Evolutionary conservation across 2,329 filamentous ascomycete species (phyloP), one percentile per base, ranked within the genome.

Genomic region (Zalaria sp.): DNA sequence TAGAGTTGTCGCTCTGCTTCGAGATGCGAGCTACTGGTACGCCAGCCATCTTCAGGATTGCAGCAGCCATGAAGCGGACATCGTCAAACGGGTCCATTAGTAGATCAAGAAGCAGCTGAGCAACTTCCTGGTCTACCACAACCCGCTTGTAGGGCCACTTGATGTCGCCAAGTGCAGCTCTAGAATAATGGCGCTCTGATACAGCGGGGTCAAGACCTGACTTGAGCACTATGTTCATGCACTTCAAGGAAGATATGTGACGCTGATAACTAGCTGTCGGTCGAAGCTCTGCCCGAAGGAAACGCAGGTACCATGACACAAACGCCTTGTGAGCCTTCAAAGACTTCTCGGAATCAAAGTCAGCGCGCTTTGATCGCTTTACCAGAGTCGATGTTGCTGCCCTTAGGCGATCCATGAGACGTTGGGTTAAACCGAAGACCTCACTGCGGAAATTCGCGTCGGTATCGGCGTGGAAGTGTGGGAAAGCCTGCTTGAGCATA

Each of bases 21-120:
- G 10, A n/a, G 10, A 27, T 5, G 34, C 5, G 4, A 1, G 4
- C n/a, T 8, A 10, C 10, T 5, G 31, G 11, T n/a, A 62, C 2
- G 59, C 60, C 0, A 69, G 64, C 3, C 77, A 71, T 32, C 64
- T 61, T 56, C 29, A 78, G 53, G 4, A 73, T 58, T 9, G 58
- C 56, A 9, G 70, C 59, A 5, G 75, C 63, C 1, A 61, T 63
- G 37, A 64, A 76, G 49, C 89, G 73, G 4, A 96, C 83, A 58
- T 98, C 91, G 43, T 96, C 91, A 53, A 93, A 98, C 0, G 89
- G 85, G 52, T 98, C 84, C 55, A 93, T 69, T 5, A 93, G 62
- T 25, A 94, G 72, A 57, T 94, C 86, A 9, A 88, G 65, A 5
- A 96, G 65, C 4, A 79, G 67, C 38, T 81, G 69, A 7, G 75